Base-by-base conservation (phyloP, 805 yeast genomes). In the Cyberlindnera maritima region DNA sequence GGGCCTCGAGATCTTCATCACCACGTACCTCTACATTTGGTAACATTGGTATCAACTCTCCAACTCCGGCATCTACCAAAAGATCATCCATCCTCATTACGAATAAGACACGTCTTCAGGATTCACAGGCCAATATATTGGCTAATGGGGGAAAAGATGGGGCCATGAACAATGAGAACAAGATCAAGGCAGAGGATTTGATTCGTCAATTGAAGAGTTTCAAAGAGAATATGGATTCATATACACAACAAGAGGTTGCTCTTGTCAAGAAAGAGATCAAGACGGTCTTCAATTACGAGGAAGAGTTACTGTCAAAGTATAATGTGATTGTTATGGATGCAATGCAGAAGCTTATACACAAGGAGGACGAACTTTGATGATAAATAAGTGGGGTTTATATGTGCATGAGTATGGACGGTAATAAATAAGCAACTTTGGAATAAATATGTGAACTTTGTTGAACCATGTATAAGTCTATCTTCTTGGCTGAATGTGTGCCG, bases 401-500 rank as follows among this genome's bases (percentile, higher is more conserved):
- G 25, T 9, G 9, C 25, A 21, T 21, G 25, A 5, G 5, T 21
- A 21, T 21, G 25, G 25, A 21, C 25, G 12, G 14, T 28, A 28
- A 7, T 6, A 7, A 15, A 32, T 32, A 32, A 32, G n/a, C n/a
- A 32, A 15, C 11, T n/a, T 32, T 4, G 18, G 35, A 32, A 32
- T 32, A 32, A 19, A 36, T 26, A 35, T 20, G 18, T 15, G 26
- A 39, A 49, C 43, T 25, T 11, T 17, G 28, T 13, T 39, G 48
- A 44, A 46, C 48, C 33, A 37, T 47, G 41, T 59, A 38, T 55
- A 19, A 14, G 17, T 23, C 41, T 55, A 49, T 36, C 57, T 46
- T 47, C 69, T 61, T 26, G 77, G 74, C 47, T 66, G 68, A 21
- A 75, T 63, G 0, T 59, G 47, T 3, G 79, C 70, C 3, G 69